These are phyloP conservation scores for Chrysanthemum makinoi DNA, from an alignment of 129 eudicot species.

Conservation along the genomic window DNA sequence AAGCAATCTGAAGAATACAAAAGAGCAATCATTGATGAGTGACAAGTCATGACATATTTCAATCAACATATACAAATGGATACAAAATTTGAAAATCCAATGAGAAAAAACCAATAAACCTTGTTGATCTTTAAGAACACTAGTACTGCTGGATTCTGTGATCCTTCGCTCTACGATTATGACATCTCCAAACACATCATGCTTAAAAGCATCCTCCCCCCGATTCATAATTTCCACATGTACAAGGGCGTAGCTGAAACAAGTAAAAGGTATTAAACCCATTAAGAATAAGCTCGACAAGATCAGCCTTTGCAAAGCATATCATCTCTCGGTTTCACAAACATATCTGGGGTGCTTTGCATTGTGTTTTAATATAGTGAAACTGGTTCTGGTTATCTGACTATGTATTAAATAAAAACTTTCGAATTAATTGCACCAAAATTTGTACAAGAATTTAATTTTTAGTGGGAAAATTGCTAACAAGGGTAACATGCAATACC, in stretches of 20 bases:
- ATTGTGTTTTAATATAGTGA: too few relatives aligned
- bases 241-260: constrained; percentile 75
- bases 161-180: constrained; percentile 79
- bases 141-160: constrained; percentile 62
- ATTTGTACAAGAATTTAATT: too few relatives aligned
- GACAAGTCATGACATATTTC: neutral
- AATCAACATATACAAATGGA: neutral
- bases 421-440: too few relatives aligned
- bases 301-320: too few relatives aligned
- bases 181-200: constrained; percentile 60
- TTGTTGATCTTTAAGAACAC: constrained; percentile 64
- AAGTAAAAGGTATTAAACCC: constrained; percentile 12
- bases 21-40: too few relatives aligned
- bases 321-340: neutral
- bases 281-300: too few relatives aligned
- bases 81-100: neutral
- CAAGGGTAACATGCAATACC: too few relatives aligned
- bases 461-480: too few relatives aligned
- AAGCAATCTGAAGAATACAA: too few relatives aligned
- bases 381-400: too few relatives aligned
- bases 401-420: too few relatives aligned
- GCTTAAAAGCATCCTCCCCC: constrained; percentile 92
- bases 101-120: constrained; percentile 39
- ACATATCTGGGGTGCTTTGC: neutral
- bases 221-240: constrained; percentile 72